Base-by-base conservation (phyloP, 2,329 filamentous ascomycete genomes). In the Cladosporium sphaerospermum region DNA sequence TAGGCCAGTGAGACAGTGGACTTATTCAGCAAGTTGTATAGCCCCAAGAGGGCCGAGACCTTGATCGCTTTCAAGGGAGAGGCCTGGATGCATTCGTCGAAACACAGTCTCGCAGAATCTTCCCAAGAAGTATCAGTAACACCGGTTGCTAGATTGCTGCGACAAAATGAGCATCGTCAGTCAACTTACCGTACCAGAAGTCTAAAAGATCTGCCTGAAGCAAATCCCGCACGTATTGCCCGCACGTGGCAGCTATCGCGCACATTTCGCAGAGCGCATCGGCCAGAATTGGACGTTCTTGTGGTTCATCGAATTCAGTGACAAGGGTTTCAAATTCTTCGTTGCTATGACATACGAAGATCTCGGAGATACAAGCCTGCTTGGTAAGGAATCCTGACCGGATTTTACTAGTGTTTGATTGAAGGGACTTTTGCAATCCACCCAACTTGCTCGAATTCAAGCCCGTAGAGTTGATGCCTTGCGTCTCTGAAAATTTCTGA, bases 341-440 rank as follows among this genome's bases (percentile, higher is more conserved):
- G 11, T 14, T 31, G 9, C 36, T 33, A 14, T 51, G 19, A 11
- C 48, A 51, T 13, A 16, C 31, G 33, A 51, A 51, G 13, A 51
- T 37, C 11, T 51, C 48, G 10, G 48, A 51, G 16, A 51, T 44
- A 19, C 40, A 44, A n/a, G 32, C 28, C 11, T 33, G 48, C n/a
- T 51, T 40, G 7, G 37, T 39, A 0, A 16, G 3, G n/a, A 51
- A 44, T 4, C 48, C 48, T 11, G 34, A 32, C 4, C 33, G 48
- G 9, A 51, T 51, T 9, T 7, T 37, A 13, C 14, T 14, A 14
- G 37, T 6, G n/a, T 51, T 51, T 2, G 13, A n/a, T 18, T 16
- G 40, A 8, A 51, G 32, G 2, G 48, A 51, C 1, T 9, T 1
- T 28, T 19, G 40, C 9, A 36, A 36, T 36, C 5, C 34, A 28